These are phyloP conservation scores for Globisporangium okanoganense DNA, from an alignment of 352 stramenopile genomes.

Conservation along the genomic window DNA sequence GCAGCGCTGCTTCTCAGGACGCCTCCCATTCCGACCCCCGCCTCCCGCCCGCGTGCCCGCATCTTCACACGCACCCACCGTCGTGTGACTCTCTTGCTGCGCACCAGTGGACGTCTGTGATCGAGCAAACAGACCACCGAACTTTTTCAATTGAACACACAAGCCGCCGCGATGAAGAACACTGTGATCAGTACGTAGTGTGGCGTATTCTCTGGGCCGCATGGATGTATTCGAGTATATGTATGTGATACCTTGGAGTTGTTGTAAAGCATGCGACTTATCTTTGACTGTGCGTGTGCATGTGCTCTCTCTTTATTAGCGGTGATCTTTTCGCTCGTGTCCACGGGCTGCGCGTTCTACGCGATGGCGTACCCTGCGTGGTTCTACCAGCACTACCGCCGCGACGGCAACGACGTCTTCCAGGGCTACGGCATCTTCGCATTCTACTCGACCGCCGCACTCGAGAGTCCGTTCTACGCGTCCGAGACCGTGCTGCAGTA, in stretches of 20 bases:
- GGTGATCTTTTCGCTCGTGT: conserved; percentile 74
- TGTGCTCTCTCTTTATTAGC: conserved; percentile 38
- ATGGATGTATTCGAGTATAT: not conserved
- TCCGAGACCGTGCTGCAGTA: conserved; percentile 78
- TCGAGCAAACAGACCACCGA: not conserved
- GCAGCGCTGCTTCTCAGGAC: not conserved
- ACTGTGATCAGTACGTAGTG: conserved; percentile 60
- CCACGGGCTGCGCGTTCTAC: conserved; percentile 74
- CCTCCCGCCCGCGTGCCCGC: not conserved
- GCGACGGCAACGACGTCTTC: conserved; percentile 66
- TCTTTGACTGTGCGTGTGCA: conserved; percentile 1
- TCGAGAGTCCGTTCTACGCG: conserved; percentile 77
- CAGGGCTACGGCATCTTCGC: conserved; percentile 79
- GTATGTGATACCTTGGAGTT: not conserved
- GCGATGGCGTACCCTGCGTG: conserved; percentile 76
- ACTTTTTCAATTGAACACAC: not conserved
- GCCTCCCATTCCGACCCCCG: not conserved
- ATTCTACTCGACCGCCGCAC: conserved; percentile 74
- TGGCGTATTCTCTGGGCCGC: not conserved
- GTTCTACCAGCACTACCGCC: conserved; percentile 85
- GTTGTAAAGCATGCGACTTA: conserved; percentile 3
- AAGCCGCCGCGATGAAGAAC: conserved; percentile 51
- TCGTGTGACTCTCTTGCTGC: not conserved
- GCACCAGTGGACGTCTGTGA: not conserved
- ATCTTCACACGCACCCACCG: not conserved